These are phyloP conservation scores for Elsinoe batatas DNA, from an alignment of 2,329 filamentous ascomycete species.

Conservation along the genomic window DNA sequence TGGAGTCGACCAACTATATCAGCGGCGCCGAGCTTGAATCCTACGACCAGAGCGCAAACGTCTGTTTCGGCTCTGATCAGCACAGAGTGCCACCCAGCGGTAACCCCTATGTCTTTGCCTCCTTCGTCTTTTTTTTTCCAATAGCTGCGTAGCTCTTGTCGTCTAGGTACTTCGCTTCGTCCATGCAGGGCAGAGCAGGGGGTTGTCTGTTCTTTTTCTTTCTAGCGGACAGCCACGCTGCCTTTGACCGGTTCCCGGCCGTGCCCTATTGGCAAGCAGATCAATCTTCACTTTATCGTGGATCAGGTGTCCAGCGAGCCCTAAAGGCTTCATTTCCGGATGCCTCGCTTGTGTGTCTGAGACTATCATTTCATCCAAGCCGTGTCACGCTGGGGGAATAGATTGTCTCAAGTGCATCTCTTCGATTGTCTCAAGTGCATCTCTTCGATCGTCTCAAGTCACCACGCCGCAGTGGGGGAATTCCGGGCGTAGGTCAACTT, in stretches of 20 bases:
- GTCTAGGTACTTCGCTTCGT: neutral
- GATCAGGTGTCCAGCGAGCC: neutral
- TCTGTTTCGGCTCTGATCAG: slow-evolving; percentile 9
- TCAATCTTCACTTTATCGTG: neutral
- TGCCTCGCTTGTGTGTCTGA: neutral
- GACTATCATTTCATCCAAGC: neutral
- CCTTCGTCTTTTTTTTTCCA: neutral
- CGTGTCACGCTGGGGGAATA: too few species aligned
- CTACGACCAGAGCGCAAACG: neutral
- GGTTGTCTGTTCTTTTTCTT: neutral
- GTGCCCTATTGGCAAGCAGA: neutral
- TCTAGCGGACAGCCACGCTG: neutral
- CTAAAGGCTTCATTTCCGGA: slow-evolving; percentile 4
- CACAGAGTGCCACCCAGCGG: neutral
- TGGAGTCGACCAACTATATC: neutral
- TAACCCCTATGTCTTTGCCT: neutral
- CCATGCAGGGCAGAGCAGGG: neutral
- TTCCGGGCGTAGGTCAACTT: neutral
- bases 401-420: too few species aligned
- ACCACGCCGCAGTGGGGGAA: slow-evolving; percentile 4
- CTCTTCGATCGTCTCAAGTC: too few species aligned
- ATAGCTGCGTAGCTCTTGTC: neutral
- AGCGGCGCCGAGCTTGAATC: slow-evolving; percentile 1
- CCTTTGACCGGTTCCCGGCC: neutral
- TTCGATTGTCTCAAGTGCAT: too few species aligned